Evolutionary conservation across 2,329 filamentous ascomycete genomes (phyloP), one percentile per base, ranked within the genome.

Genomic region (Colletotrichum ledebouriae): DNA sequence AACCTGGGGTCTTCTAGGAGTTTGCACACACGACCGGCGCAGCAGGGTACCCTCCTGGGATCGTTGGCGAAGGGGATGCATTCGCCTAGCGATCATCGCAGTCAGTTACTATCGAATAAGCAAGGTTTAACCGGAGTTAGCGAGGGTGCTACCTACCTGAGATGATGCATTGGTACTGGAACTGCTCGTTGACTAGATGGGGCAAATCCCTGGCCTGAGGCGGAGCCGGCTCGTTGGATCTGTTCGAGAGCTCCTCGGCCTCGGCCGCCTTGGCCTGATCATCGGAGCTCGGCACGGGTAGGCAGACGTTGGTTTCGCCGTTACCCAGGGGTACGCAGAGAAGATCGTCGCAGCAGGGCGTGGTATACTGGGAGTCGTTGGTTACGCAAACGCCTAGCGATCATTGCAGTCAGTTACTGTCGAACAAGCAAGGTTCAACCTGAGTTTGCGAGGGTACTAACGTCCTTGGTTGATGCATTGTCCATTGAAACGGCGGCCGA

Each of bases 341-440:
- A n/a, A 67, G 58, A 33, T 50, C 58, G 49, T 50, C 59, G 34
- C 63, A 67, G 63, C 63, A 67, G 11, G 62, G 62, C 62, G 55
- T 60, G 15, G 11, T 10, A 22, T 22, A 1, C 3, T 66, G 49
- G 12, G 29, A 2, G 41, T 41, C 56, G 22, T 58, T 63, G 59
- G 58, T 62, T 34, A 37, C 42, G 58, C 63, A 67, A 22, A 44
- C 6, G 4, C 17, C 63, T 67, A 0, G 20, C 4, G 4, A n/a
- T 0, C 2, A 3, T 1, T 22, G n/a, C 29, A 3, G 49, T 56
- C 4, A 61, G 37, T 25, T 22, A 13, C 29, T 29, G 7, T 29
- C 9, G 29, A 9, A 3, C 29, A 25, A 5, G 25, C 29, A 7
- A 29, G 29, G 7, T 22, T 42, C 29, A 6, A 3, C 3, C 13